Conservation (phyloP, 495 filamentous ascomycete species). For the Aspergillus affinis region DNA sequence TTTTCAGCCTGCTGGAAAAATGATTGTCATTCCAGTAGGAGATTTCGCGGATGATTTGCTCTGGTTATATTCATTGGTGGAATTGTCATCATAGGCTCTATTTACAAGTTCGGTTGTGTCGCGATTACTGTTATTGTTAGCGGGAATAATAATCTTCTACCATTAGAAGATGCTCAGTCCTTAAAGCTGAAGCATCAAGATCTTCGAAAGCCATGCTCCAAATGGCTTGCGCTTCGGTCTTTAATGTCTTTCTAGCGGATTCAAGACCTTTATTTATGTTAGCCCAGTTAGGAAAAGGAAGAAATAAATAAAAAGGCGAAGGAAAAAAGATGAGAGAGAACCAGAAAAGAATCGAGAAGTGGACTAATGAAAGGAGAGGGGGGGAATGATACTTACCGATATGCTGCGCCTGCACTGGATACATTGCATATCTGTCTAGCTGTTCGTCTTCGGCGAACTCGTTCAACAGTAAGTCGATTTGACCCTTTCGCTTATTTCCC, state of each 20-base stretch:
- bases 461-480: not conserved
- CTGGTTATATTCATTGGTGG: not conserved
- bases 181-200: not conserved
- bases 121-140: not conserved
- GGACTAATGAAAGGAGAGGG: too few relatives aligned
- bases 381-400: not conserved
- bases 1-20: too few relatives aligned
- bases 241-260: not conserved
- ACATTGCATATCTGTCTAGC: constrained; percentile 1
- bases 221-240: not conserved
- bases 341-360: not conserved
- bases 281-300: too few relatives aligned
- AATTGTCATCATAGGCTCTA: not conserved
- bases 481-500: not conserved
- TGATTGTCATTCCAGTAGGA: not conserved
- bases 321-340: not conserved
- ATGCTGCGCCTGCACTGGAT: constrained; percentile 1
- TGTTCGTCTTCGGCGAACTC: not conserved
- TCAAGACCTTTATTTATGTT: not conserved
- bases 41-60: not conserved
- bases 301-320: not conserved
- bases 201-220: constrained; percentile 5
- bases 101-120: not conserved
- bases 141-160: not conserved
- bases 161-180: not conserved